Evolutionary conservation across 805 yeast species (phyloP).

Genomic region (Teunomyces lycoperdinae): DNA sequence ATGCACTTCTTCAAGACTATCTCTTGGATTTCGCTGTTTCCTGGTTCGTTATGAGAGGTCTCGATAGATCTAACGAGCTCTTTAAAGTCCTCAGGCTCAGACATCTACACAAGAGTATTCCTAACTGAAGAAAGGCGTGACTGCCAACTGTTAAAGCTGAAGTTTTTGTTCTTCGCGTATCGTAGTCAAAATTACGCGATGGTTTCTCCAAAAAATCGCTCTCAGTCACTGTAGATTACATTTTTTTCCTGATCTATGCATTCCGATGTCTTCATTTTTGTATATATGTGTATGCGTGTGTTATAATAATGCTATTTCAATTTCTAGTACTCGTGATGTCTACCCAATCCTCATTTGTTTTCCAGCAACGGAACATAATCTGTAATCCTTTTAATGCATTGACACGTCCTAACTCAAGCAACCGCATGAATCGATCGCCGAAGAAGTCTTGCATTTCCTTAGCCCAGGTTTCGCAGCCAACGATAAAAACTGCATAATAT

Average conservation of each 20-base stretch:
- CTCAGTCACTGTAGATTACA: neutral
- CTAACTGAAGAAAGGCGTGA: neutral
- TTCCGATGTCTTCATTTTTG: no score
- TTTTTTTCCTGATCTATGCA: no score
- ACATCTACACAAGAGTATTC: constrained; percentile 1
- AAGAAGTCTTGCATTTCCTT: constrained; percentile 33
- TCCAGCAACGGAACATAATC: constrained; percentile 55
- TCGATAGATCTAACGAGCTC: constrained; percentile 22
- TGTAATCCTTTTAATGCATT: constrained; percentile 45
- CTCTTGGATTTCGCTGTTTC: constrained; percentile 26
- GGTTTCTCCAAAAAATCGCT: neutral
- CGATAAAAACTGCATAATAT: constrained; percentile 55
- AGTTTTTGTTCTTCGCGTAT: neutral
- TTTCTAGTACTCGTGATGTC: constrained; percentile 40
- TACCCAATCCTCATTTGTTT: constrained; percentile 50
- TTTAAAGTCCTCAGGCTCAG: constrained; percentile 20
- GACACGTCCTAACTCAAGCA: constrained; percentile 43
- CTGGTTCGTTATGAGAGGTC: constrained; percentile 23
- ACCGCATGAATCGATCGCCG: constrained; percentile 35
- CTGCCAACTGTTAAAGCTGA: neutral
- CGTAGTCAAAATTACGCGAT: neutral
- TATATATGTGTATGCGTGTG: no score
- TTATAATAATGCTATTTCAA: constrained; percentile 45
- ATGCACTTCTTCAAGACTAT: constrained; percentile 24
- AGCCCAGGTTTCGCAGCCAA: constrained; percentile 56